Percentiles rank a stretch among this genome's conserved stretches.
Conservation (phyloP, 2,329 filamentous ascomycete species). For the Huntiella moniliformis region DNA sequence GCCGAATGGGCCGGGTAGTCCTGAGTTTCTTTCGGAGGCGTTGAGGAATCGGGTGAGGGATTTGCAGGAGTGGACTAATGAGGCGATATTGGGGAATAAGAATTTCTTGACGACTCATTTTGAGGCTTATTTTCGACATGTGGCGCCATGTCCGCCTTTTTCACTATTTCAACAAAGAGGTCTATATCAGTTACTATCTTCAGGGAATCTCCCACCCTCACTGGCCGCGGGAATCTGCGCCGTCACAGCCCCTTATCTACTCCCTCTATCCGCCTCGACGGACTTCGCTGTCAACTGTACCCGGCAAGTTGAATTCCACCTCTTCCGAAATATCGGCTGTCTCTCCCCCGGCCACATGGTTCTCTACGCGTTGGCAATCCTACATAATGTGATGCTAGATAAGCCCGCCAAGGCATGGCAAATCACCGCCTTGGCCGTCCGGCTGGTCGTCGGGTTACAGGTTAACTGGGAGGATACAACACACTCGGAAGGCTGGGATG, state of each 20-base stretch:
- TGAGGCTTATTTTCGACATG: slow-evolving; percentile 22
- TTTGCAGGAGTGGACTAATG: slow-evolving; percentile 3
- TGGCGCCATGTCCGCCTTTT: slow-evolving; percentile 22
- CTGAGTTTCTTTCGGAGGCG: slow-evolving; percentile 7
- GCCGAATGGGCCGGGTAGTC: slow-evolving; percentile 7
- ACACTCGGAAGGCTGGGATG: neutral
- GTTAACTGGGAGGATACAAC: slow-evolving; percentile 20
- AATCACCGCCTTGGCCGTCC: slow-evolving; percentile 20
- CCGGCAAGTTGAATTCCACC: slow-evolving; percentile 21
- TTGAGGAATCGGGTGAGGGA: slow-evolving; percentile 5
- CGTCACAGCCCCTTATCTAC: slow-evolving; percentile 20
- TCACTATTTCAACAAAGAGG: slow-evolving; percentile 21
- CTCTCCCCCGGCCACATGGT: slow-evolving; percentile 20
- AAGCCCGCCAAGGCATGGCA: slow-evolving; percentile 24
- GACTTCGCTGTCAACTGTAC: slow-evolving; percentile 22
- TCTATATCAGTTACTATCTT: slow-evolving; percentile 17
- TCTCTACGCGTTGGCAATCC: slow-evolving; percentile 20
- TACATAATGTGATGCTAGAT: slow-evolving; percentile 21
- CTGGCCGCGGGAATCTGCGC: slow-evolving; percentile 23
- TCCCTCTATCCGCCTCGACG: slow-evolving; percentile 17
- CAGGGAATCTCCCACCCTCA: slow-evolving; percentile 19
- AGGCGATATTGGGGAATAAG: slow-evolving; percentile 1
- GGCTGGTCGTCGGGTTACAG: slow-evolving; percentile 22
- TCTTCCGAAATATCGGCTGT: slow-evolving; percentile 23
- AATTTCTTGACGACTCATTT: slow-evolving; percentile 21